These are phyloP conservation scores for Xeromyces bisporus DNA, from an alignment of 495 filamentous ascomycete genomes.

Conservation along the genomic window DNA sequence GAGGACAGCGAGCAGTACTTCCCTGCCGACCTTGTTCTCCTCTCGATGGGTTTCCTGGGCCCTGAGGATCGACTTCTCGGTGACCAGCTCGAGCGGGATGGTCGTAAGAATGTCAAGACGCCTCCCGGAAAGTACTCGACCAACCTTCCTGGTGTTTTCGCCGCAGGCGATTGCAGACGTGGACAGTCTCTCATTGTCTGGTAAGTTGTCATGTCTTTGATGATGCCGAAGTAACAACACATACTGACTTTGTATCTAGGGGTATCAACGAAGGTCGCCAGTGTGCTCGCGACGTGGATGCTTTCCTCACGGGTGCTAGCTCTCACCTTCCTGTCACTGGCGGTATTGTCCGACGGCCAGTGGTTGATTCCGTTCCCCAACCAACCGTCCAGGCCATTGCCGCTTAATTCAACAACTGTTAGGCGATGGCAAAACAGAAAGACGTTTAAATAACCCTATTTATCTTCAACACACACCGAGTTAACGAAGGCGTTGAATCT, in stretches of 20 bases:
- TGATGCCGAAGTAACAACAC: background rate
- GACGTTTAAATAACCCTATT: no score
- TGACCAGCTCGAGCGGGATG: conserved; percentile 77
- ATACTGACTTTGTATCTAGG: conserved; percentile 27
- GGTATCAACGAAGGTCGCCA: conserved; percentile 98
- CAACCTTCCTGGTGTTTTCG: conserved; percentile 79
- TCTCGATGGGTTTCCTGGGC: conserved; percentile 97
- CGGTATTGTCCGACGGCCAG: conserved; percentile 76
- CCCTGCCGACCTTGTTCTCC: conserved; percentile 86
- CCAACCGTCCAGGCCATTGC: conserved; percentile 14
- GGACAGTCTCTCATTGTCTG: conserved; percentile 97
- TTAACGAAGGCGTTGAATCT: no score
- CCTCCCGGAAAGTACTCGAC: conserved; percentile 77
- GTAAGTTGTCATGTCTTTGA: conserved; percentile 33
- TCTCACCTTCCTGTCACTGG: conserved; percentile 82
- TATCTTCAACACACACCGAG: no score
- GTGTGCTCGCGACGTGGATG: conserved; percentile 84
- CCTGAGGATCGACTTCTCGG: conserved; percentile 84
- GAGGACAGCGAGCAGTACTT: conserved; percentile 94
- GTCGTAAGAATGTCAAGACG: conserved; percentile 96
- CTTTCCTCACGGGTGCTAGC: conserved; percentile 60
- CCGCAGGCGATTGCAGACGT: conserved; percentile 89
- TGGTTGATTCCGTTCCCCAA: conserved; percentile 31
- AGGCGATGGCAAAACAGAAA: background rate
- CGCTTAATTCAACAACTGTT: conserved; percentile 5